Evolutionary conservation across 2,329 filamentous ascomycete species (phyloP), one percentile per base, ranked within the genome.

Genomic region (Penicillium sp.): DNA sequence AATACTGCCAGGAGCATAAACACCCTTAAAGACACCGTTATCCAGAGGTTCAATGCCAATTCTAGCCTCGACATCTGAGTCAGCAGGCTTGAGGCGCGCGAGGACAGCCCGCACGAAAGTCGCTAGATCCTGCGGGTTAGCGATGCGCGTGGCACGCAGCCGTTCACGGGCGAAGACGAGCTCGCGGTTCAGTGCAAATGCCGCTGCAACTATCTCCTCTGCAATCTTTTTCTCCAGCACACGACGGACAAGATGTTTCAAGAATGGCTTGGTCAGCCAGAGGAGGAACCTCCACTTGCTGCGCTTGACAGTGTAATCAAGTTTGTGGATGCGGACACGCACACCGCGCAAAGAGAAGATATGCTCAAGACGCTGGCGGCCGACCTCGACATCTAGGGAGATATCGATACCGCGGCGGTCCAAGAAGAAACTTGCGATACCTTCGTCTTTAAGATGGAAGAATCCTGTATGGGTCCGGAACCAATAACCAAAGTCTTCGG

Each of bases 401-500:
- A 97, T 83, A 70, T 97, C 93, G 54, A 97, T 85, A 16, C 93
- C 93, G 18, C 89, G 84, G 62, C 93, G 86, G 70, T 97, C 93
- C 5, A 97, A 83, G 41, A 84, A 84, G 72, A 97, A 91, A 29
- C 88, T 90, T 5, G 89, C 90, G 44, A 97, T 89, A 4, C 93
- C 93, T 70, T 91, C 83, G 65, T 96, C 91, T 2, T 84, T 83
- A 29, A 96, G 79, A 23, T 85, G 85, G 45, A 96, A 78, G 2
- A 95, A 65, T 2, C 90, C 86, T 13, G 85, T 84, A 69, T 94
- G 92, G 0, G 89, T 81, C 9, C 89, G 88, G 30, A 97, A 77
- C 85, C 92, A 95, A 76, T 92, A 97, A 23, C 93, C 93, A 30
- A 97, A 79, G 58, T 97, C 91, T 23, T 93, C 85, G 2, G 92